These are phyloP conservation scores for Eleusine coracana DNA, from an alignment of 176 grass and related monocot species.

Conservation along the genomic window DNA sequence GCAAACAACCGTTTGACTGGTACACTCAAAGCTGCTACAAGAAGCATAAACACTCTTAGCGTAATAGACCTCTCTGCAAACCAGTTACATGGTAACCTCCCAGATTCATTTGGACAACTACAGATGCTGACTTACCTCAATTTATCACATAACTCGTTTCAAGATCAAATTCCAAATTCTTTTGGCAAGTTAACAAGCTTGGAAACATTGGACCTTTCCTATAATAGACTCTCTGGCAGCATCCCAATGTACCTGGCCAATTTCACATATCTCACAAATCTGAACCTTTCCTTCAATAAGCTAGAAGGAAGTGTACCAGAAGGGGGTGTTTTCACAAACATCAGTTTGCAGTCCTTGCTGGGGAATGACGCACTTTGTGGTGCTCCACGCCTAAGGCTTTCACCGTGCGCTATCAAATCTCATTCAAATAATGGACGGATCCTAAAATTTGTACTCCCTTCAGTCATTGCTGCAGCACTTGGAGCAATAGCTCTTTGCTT, in stretches of 20 bases:
- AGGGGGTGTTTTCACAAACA: constrained; percentile 6
- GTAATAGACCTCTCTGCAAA: too few relatives aligned
- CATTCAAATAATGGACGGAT: background rate
- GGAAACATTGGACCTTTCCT: background rate
- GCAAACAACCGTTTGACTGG: background rate
- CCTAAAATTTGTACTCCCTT: background rate
- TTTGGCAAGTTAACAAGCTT: background rate
- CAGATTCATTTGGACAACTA: background rate
- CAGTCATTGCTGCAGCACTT: background rate
- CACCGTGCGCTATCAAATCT: background rate
- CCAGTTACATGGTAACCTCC: background rate
- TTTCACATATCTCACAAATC: background rate
- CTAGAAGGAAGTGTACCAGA: background rate
- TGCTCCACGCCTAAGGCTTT: background rate
- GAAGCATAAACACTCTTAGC: too few relatives aligned
- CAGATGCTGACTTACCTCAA: background rate
- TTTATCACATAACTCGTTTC: background rate
- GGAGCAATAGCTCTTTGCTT: background rate
- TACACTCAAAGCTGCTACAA: background rate
- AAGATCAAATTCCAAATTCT: background rate
- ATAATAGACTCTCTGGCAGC: background rate
- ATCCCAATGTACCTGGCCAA: background rate
- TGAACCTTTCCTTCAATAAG: constrained; percentile 30
- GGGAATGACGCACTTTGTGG: constrained; percentile 1
- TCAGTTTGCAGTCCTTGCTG: background rate